Evolutionary conservation across 495 filamentous ascomycete species (phyloP).

Genomic region (Aspergillus affinis): DNA sequence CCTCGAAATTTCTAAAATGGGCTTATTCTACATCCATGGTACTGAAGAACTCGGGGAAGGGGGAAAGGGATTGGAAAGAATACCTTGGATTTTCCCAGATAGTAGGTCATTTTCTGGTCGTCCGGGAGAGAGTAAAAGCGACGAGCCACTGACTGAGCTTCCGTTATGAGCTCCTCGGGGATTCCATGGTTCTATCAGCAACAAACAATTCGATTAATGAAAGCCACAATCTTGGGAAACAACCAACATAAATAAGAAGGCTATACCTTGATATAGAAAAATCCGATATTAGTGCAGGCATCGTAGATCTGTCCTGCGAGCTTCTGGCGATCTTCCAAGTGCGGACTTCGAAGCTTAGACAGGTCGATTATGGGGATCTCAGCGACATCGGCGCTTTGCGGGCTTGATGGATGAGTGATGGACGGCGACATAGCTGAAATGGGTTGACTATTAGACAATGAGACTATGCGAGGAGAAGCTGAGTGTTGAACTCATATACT

Average conservation of each 20-base stretch:
- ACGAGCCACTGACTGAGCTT: conserved; percentile 39
- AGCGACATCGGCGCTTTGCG: conserved; percentile 15
- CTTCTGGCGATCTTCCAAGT: conserved; percentile 28
- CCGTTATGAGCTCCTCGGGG: conserved; percentile 31
- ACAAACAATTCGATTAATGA: conserved; percentile 17
- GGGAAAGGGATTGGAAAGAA: background rate
- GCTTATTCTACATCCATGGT: conserved; percentile 3
- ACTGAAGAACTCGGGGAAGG: background rate
- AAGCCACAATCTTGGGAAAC: background rate
- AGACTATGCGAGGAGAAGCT: too few species aligned
- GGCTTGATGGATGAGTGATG: background rate
- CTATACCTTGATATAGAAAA: conserved; percentile 53
- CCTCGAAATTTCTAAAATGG: conserved; percentile 33
- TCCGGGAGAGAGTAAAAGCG: conserved; percentile 48
- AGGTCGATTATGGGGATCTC: conserved; percentile 45
- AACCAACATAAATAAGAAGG: background rate
- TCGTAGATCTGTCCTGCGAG: conserved; percentile 42
- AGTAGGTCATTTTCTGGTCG: conserved; percentile 47
- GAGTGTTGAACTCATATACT: too few species aligned
- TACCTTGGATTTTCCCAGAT: conserved; percentile 38
- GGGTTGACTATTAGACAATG: too few species aligned
- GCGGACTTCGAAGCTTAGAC: conserved; percentile 26
- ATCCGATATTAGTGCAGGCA: conserved; percentile 54
- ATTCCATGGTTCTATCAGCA: conserved; percentile 37
- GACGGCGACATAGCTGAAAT: background rate